Evolutionary conservation across 129 eudicot genomes (phyloP).

Genomic region (Lactuca saligna): DNA sequence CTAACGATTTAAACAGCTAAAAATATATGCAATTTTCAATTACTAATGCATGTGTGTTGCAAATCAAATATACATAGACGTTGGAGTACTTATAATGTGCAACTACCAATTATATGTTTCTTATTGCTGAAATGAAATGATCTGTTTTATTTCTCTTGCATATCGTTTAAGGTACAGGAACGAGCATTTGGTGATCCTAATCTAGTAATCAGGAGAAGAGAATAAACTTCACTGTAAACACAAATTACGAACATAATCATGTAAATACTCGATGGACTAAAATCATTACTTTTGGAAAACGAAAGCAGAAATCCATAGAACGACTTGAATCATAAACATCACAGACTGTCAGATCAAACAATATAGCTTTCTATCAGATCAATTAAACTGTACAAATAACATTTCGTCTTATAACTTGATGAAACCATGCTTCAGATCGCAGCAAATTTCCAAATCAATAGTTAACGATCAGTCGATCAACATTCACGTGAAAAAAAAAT

Average conservation of each 20-base stretch:
- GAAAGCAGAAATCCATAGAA: not conserved
- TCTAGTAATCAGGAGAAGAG: constrained; percentile 1
- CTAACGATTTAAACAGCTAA: not conserved
- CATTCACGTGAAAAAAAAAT: not conserved
- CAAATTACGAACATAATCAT: constrained; percentile 7
- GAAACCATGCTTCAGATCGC: constrained; percentile 1
- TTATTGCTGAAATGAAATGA: constrained; percentile 5
- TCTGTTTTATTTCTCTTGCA: constrained; percentile 1
- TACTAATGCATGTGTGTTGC: not conserved
- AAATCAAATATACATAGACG: not conserved
- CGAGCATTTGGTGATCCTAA: not conserved
- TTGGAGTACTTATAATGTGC: constrained; percentile 14
- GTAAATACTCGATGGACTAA: not conserved
- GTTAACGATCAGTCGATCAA: not conserved
- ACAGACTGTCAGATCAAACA: constrained; percentile 1
- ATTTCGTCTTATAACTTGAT: not conserved
- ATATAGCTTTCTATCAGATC: constrained; percentile 1
- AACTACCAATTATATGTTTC: constrained; percentile 4
- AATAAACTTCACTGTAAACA: not conserved
- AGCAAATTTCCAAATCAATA: not conserved
- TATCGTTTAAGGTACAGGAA: not conserved
- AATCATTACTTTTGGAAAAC: constrained; percentile 1
- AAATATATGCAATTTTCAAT: constrained; percentile 5
- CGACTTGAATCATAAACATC: constrained; percentile 9
- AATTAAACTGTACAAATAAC: not conserved